These are phyloP conservation scores for Eucalyptus pauciflora DNA, from an alignment of 345 rosid genomes.

Conservation along the genomic window DNA sequence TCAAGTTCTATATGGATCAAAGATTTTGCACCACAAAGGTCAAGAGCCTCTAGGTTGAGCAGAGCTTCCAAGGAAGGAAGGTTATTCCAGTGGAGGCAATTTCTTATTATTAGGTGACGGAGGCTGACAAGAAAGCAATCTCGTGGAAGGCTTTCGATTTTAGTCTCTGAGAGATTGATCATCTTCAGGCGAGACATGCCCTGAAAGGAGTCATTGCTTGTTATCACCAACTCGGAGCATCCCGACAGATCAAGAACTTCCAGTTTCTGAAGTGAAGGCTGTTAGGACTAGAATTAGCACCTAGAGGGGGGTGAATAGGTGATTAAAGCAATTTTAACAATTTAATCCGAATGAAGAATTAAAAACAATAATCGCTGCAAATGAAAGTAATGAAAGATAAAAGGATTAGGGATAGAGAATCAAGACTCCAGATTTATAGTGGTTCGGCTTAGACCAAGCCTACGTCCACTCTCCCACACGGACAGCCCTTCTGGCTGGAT, in stretches of 20 bases:
- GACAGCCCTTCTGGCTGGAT: too few relatives aligned
- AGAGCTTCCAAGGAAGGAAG: not conserved
- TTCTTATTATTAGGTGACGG: not conserved
- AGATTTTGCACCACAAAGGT: not conserved
- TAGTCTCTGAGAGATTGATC: not conserved
- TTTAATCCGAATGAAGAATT: too few relatives aligned
- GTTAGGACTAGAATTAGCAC: too few relatives aligned
- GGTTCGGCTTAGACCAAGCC: too few relatives aligned
- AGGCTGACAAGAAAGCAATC: not conserved
- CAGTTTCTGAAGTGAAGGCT: not conserved
- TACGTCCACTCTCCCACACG: too few relatives aligned
- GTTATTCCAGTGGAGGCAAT: not conserved
- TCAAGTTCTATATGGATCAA: not conserved
- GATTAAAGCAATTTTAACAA: too few relatives aligned
- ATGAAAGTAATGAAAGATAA: too few relatives aligned
- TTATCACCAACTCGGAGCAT: not conserved
- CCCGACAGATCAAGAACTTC: not conserved
- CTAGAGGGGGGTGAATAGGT: too few relatives aligned
- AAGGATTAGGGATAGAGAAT: too few relatives aligned
- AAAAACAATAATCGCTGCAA: too few relatives aligned
- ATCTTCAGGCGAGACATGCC: not conserved
- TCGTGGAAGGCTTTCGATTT: not conserved
- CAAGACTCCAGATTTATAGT: too few relatives aligned
- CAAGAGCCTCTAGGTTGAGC: not conserved
- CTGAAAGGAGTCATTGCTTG: not conserved